These are phyloP conservation scores for Apiospora sp. DNA, from an alignment of 2,329 filamentous ascomycete species.

Conservation along the genomic window DNA sequence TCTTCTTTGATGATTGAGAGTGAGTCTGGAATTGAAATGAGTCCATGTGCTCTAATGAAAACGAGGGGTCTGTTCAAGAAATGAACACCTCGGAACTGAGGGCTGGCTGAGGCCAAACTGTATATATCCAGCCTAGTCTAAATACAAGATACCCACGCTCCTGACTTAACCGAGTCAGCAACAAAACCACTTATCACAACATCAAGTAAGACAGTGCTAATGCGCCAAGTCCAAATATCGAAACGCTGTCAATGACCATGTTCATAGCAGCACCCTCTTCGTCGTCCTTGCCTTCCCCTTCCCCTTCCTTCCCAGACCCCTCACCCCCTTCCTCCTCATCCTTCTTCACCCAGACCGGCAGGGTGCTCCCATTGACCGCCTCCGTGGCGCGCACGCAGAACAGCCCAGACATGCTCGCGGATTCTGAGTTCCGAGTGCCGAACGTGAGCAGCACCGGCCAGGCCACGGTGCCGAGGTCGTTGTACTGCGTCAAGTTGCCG, in stretches of 20 bases:
- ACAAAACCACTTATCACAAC: neutral
- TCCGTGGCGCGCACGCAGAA: neutral
- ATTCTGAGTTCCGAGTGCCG: no score
- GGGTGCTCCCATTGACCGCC: neutral
- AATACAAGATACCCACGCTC: neutral
- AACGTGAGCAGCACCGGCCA: conserved; percentile 9
- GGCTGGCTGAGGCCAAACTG: neutral
- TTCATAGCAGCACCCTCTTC: neutral
- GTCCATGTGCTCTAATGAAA: neutral
- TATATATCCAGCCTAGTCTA: neutral
- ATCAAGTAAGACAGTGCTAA: neutral
- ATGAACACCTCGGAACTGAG: neutral
- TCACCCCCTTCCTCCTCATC: neutral
- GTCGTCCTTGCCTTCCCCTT: neutral
- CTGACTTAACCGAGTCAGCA: neutral
- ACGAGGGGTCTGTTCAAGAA: neutral
- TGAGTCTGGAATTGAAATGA: neutral
- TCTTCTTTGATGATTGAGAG: no score
- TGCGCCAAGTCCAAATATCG: neutral
- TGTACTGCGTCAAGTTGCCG: neutral
- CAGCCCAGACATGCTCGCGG: no score
- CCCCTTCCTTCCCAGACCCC: neutral
- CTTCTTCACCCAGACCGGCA: conserved; percentile 9
- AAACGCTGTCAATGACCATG: neutral
- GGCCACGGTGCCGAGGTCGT: conserved; percentile 11